Conservation (phyloP, 371 early-diverging fungal genomes). For the Mucor racemosus region DNA sequence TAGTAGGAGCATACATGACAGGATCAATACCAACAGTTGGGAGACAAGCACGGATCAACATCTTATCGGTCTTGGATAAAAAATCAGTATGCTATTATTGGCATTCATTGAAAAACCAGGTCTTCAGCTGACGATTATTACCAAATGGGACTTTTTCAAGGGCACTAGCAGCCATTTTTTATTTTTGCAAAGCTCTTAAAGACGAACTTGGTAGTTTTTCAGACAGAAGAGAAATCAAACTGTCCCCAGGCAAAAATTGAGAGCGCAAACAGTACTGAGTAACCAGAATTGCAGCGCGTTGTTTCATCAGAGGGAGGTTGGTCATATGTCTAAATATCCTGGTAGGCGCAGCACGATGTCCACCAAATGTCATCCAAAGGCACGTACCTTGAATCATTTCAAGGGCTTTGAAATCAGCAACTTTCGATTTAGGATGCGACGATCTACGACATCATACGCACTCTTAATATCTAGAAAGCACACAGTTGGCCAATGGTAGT, state of each 20-base stretch:
- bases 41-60: too few species aligned
- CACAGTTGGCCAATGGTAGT: conserved; percentile 4
- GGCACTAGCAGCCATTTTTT: too few species aligned
- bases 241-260: conserved; percentile 12
- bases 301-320: conserved; percentile 17
- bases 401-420: not conserved
- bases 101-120: too few species aligned
- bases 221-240: not conserved
- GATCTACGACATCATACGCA: conserved; percentile 28
- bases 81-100: too few species aligned
- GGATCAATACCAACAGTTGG: too few species aligned
- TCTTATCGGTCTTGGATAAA: too few species aligned
- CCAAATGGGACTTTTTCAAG: too few species aligned
- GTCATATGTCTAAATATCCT: conserved; percentile 23
- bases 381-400: conserved; percentile 21
- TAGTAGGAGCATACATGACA: too few species aligned
- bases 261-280: conserved; percentile 8
- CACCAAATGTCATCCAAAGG: conserved; percentile 21
- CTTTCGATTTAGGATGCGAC: too few species aligned
- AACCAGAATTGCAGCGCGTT: conserved; percentile 4
- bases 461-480: conserved; percentile 29
- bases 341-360: conserved; percentile 13
- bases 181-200: too few species aligned
- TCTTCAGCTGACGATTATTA: too few species aligned
- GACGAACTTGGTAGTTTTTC: too few species aligned